These are phyloP conservation scores for Ustilago cynodontis DNA, from an alignment of 1,284 basidiomycete genomes.

Conservation along the genomic window DNA sequence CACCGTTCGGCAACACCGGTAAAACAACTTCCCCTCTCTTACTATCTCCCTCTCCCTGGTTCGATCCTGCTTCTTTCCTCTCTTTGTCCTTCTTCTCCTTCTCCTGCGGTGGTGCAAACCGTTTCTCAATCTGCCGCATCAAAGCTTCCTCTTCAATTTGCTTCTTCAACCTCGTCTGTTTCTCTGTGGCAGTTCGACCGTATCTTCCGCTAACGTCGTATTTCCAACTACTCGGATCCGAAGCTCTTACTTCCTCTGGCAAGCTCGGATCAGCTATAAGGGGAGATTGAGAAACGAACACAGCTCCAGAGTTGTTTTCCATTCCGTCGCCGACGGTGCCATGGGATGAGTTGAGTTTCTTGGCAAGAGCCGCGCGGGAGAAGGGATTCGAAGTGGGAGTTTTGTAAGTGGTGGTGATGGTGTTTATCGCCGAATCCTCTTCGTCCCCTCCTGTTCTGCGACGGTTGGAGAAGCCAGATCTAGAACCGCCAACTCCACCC, in stretches of 20 bases:
- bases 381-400: background rate
- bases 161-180: conserved; percentile 35
- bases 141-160: conserved; percentile 42
- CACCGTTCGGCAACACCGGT: conserved; percentile 32
- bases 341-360: conserved; percentile 28
- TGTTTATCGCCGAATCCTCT: conserved; percentile 25
- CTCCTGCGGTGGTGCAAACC: conserved; percentile 17
- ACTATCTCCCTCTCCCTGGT: background rate
- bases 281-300: conserved; percentile 27
- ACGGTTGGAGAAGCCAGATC: background rate
- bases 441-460: conserved; percentile 9
- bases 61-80: background rate
- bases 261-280: background rate
- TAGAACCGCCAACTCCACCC: background rate
- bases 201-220: conserved; percentile 43
- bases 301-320: conserved; percentile 34
- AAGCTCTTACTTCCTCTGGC: conserved; percentile 15
- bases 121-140: conserved; percentile 25
- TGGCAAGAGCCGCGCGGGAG: conserved; percentile 10
- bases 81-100: background rate
- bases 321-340: conserved; percentile 42
- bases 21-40: conserved; percentile 3
- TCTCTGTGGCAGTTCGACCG: conserved; percentile 34
- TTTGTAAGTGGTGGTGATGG: conserved; percentile 13
- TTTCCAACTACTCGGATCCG: conserved; percentile 40